Percentiles rank a stretch among this genome's conserved stretches.
Conservation (phyloP, 1,284 basidiomycete genomes). For the Trichosporon inkin region DNA sequence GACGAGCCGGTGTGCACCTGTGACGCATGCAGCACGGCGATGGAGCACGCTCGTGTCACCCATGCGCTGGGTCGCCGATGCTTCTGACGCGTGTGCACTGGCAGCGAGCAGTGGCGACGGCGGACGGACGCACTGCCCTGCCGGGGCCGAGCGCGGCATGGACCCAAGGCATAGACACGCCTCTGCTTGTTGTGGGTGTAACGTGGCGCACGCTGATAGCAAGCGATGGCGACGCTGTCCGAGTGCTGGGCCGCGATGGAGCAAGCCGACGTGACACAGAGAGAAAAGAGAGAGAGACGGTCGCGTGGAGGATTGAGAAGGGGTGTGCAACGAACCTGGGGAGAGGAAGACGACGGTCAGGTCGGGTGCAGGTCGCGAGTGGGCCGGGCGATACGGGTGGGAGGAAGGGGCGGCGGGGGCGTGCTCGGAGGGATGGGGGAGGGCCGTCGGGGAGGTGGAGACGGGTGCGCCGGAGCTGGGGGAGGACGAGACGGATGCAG, state of each 20-base stretch:
- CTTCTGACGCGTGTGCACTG: slow-evolving; percentile 3
- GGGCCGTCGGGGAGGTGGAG: neutral
- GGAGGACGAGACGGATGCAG: neutral
- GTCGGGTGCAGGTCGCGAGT: neutral
- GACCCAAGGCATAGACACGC: slow-evolving; percentile 4
- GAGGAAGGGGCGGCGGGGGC: neutral
- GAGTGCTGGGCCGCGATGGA: neutral
- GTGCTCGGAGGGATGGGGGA: neutral
- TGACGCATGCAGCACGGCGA: too few relatives aligned
- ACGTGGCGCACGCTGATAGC: neutral
- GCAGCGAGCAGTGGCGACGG: neutral
- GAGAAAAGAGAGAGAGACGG: neutral
- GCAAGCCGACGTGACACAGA: neutral
- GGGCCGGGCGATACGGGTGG: neutral
- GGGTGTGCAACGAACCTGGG: neutral
- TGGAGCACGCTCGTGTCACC: neutral
- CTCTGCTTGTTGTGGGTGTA: neutral
- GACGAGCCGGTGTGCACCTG: too few relatives aligned
- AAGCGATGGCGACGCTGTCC: neutral
- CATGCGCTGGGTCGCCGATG: neutral
- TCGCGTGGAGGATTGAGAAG: neutral
- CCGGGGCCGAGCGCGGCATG: slow-evolving; percentile 5
- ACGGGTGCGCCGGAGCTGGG: neutral
- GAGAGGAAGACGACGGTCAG: slow-evolving; percentile 2
- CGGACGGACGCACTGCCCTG: neutral